A percentile compares a stretch with the other conserved stretches of the same genome.
phyloP scores from a whole-genome alignment of 306 rosid species.

The Datisca glomerata region DNA sequence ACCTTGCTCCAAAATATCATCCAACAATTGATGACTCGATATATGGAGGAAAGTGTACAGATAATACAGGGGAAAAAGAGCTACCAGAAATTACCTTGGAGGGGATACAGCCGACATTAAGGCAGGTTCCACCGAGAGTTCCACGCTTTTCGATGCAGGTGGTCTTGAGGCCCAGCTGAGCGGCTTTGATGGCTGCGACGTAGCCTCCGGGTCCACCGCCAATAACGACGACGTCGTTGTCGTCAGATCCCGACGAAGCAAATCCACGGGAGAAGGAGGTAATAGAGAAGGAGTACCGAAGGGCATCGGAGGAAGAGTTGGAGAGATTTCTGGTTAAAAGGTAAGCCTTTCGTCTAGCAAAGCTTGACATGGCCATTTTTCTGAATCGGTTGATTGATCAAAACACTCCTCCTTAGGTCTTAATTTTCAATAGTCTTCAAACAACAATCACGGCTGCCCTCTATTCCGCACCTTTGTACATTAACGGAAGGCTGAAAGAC shows the following conservation, averaged over 20 bases:
- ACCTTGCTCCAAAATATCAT: too few relatives aligned
- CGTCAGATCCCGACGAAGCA: constrained; percentile 79
- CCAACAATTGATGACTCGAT: too few relatives aligned
- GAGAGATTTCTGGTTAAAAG: constrained; percentile 29
- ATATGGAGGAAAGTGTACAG: background rate
- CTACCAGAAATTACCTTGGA: constrained; percentile 48
- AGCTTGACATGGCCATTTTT: constrained; percentile 69
- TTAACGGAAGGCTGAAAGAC: too few relatives aligned
- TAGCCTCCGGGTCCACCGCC: constrained; percentile 99
- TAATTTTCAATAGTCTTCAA: too few relatives aligned
- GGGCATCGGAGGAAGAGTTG: constrained; percentile 24
- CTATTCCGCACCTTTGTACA: too few relatives aligned
- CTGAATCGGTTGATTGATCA: constrained; percentile 6
- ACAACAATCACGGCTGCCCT: too few relatives aligned
- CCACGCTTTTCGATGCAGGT: constrained; percentile 99
- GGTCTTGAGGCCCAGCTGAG: constrained; percentile 92
- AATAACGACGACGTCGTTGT: constrained; percentile 83
- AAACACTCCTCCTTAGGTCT: too few relatives aligned
- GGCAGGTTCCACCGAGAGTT: constrained; percentile 94
- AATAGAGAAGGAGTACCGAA: constrained; percentile 35
- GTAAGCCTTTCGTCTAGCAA: constrained; percentile 77
- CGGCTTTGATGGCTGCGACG: constrained; percentile 96
- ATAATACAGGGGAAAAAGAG: background rate
- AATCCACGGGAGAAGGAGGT: constrained; percentile 46
- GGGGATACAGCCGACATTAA: constrained; percentile 98